Conservation (phyloP, 495 filamentous ascomycete genomes). For the Hypoxylon fragiforme region DNA sequence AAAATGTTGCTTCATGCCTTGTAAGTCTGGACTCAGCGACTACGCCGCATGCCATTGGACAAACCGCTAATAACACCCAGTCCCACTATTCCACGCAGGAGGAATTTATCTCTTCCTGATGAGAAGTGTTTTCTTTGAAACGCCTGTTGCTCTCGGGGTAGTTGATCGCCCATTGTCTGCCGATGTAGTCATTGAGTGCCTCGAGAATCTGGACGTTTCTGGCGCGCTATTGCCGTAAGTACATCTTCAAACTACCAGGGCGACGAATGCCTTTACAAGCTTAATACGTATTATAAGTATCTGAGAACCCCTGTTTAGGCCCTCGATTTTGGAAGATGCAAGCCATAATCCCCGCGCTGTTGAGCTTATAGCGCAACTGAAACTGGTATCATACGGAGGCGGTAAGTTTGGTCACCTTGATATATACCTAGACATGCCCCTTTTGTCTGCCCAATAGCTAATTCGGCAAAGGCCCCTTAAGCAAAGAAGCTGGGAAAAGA, state of each 20-base stretch:
- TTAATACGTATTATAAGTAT: neutral
- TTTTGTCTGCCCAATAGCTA: neutral
- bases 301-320: slow-evolving; percentile 10
- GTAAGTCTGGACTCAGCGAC: neutral
- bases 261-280: neutral
- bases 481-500: neutral
- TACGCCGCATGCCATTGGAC: neutral
- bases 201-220: neutral
- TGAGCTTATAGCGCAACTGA: slow-evolving; percentile 35
- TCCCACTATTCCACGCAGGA: slow-evolving; percentile 40
- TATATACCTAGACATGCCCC: neutral
- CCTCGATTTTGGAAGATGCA: slow-evolving; percentile 50
- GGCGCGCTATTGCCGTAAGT: neutral
- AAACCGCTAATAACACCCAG: slow-evolving; percentile 11
- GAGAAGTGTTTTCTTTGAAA: neutral
- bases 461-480: neutral
- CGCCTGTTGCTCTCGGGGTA: neutral
- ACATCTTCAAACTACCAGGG: neutral
- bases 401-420: slow-evolving; percentile 27
- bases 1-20: neutral
- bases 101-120: slow-evolving; percentile 33
- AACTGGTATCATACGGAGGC: slow-evolving; percentile 43
- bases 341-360: slow-evolving; percentile 37
- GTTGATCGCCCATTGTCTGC: neutral
- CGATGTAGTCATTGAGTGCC: neutral